These are phyloP conservation scores for Globisporangium nodosum DNA, from an alignment of 352 stramenopile species.

Conservation along the genomic window DNA sequence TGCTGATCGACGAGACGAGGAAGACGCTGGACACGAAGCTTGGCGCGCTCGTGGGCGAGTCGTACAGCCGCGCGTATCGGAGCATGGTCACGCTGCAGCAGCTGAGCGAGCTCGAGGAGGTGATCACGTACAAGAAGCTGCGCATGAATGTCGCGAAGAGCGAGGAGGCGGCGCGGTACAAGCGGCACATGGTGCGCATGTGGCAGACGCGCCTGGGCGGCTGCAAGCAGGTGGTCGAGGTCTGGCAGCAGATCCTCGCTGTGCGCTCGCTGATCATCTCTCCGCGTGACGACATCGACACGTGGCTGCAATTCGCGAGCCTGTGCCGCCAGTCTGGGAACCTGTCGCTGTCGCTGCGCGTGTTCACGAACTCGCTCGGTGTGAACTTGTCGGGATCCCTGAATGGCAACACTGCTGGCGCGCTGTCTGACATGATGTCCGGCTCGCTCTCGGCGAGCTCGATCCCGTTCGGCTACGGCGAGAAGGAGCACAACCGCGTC, in stretches of 20 bases:
- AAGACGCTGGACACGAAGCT: constrained; percentile 93
- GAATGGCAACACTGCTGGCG: constrained; percentile 7
- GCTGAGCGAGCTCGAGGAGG: constrained; percentile 97
- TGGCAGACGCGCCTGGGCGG: constrained; percentile 78
- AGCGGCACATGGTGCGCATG: constrained; percentile 82
- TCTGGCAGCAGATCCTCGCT: constrained; percentile 93
- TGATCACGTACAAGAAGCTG: constrained; percentile 93
- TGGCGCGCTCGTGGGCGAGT: constrained; percentile 94
- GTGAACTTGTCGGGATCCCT: constrained; percentile 33
- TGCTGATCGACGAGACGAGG: constrained; percentile 91
- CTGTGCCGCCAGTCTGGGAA: constrained; percentile 88
- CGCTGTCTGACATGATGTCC: constrained; percentile 35
- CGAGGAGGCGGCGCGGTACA: constrained; percentile 73
- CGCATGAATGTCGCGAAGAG: constrained; percentile 57
- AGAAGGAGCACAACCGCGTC: constrained; percentile 90
- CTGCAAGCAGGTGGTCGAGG: constrained; percentile 89
- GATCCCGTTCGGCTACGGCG: constrained; percentile 52
- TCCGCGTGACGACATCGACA: constrained; percentile 86
- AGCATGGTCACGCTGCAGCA: constrained; percentile 97
- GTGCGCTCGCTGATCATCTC: constrained; percentile 87
- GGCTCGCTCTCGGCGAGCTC: constrained; percentile 45
- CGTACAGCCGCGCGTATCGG: constrained; percentile 95
- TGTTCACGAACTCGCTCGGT: constrained; percentile 78
- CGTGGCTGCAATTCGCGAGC: constrained; percentile 92
- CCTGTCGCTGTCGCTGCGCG: constrained; percentile 74